Base-by-base conservation (phyloP, 169 alveolate genomes). In the Plasmodium malariae region DNA sequence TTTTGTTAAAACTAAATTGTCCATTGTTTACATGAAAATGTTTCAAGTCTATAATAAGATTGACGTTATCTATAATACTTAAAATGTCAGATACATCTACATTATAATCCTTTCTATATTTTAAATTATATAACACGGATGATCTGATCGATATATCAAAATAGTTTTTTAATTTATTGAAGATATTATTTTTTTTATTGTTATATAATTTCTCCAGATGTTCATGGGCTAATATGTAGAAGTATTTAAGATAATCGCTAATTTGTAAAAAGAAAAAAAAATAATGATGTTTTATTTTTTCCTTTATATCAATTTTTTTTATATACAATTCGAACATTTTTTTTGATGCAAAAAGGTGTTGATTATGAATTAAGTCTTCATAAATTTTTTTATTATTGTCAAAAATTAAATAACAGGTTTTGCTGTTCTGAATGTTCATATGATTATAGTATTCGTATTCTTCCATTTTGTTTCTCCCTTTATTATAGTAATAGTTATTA, bases 301-400 rank as follows among this genome's bases (percentile, higher is more conserved):
- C 91, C 43, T 65, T 83, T 17, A 83, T 83, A 17, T 83, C 83
- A 7, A 83, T 83, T 36, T 83, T 83, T 83, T 67, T 67, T 36
- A 83, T 83, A 17, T 83, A 83, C 11, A 83, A 43, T 43, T 83
- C 91, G 48, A 83, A 83, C 91, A 83, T 83, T 67, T 83, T 65
- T 83, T 83, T 83, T 21, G 91, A 83, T 51, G 91, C 91, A 83
- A 49, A 83, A 67, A 83, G 59, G 59, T 83, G 91, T 60, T 83
- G 91, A 67, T 83, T 83, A 40, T 83, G 91, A 17, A 83, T 83
- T n/a, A 83, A 34, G 28, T 83, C 60, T 65, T 83, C 85, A 43
- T 83, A 83, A n/a, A 60, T 68, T 34, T 83, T 83, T 7, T 54
- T 51, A 28, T 83, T 60, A 24, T 32, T 43, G 36, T 83, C 91